These are phyloP conservation scores for Oryza punctata DNA, from an alignment of 176 grass and related monocot species.

Conservation along the genomic window DNA sequence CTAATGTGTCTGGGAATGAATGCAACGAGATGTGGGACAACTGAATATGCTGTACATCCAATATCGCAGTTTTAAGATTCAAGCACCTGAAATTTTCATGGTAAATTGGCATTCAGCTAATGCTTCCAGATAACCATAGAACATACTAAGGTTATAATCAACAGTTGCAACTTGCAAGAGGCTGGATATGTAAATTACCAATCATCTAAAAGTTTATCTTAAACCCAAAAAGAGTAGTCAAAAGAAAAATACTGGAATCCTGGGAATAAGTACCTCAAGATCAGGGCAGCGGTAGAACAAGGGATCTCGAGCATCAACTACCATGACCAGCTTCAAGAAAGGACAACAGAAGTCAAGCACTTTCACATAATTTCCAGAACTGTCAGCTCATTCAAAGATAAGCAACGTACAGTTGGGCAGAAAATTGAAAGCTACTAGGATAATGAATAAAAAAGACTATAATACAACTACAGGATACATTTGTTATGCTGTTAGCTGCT, in stretches of 20 bases:
- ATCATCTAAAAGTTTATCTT: slow-evolving; percentile 12
- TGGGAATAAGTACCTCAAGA: slow-evolving; percentile 62
- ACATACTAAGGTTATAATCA: slow-evolving; percentile 5
- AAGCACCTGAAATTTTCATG: slow-evolving; percentile 7
- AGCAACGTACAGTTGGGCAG: neutral
- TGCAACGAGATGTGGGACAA: neutral
- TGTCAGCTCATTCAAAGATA: neutral
- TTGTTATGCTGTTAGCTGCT: too few relatives aligned
- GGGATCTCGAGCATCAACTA: slow-evolving; percentile 81
- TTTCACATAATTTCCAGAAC: slow-evolving; percentile 13
- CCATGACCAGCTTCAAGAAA: slow-evolving; percentile 69
- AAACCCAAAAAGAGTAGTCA: neutral
- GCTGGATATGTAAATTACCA: neutral
- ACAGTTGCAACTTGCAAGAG: neutral
- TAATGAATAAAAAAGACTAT: neutral
- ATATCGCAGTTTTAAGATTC: neutral
- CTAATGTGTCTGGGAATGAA: slow-evolving; percentile 13
- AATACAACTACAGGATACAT: neutral
- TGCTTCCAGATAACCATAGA: neutral
- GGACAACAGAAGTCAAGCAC: slow-evolving; percentile 25
- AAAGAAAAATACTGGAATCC: neutral
- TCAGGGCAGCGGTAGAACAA: slow-evolving; percentile 77
- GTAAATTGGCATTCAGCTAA: neutral
- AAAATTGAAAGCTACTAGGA: neutral
- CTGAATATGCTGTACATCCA: neutral